These are phyloP conservation scores for Diutina sp. DNA, from an alignment of 1,139 yeast genomes.

Conservation along the genomic window DNA sequence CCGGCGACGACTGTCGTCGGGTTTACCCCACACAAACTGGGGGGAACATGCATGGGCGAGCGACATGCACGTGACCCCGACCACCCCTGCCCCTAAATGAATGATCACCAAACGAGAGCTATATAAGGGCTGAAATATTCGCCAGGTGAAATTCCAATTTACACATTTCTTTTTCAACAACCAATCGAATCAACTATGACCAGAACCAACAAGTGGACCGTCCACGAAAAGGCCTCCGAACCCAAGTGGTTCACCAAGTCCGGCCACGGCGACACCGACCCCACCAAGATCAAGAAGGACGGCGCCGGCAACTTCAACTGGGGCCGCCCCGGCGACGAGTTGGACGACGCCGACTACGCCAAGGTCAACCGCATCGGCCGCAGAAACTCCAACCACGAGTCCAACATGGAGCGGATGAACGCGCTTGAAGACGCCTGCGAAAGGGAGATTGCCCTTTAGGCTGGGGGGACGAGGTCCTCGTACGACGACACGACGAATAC, in stretches of 20 bases:
- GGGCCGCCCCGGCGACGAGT: constrained; percentile 63
- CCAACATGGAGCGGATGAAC: constrained; percentile 6
- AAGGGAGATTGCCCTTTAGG: not conserved
- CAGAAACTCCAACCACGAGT: constrained; percentile 28
- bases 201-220: constrained; percentile 75
- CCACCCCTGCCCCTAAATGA: not conserved
- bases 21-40: not conserved
- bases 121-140: not conserved
- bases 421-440: constrained; percentile 5
- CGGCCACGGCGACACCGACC: constrained; percentile 28
- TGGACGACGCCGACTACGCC: constrained; percentile 23
- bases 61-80: not conserved
- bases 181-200: constrained; percentile 35
- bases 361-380: constrained; percentile 18
- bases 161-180: not conserved
- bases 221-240: constrained; percentile 44
- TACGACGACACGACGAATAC: not conserved
- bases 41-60: not conserved
- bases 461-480: not conserved
- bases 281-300: constrained; percentile 52
- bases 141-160: not conserved
- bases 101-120: not conserved
- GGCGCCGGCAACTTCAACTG: constrained; percentile 79
- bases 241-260: constrained; percentile 69
- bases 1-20: not conserved